Conservation (phyloP, 2,329 filamentous ascomycete genomes). For the Lojkania enalia region DNA sequence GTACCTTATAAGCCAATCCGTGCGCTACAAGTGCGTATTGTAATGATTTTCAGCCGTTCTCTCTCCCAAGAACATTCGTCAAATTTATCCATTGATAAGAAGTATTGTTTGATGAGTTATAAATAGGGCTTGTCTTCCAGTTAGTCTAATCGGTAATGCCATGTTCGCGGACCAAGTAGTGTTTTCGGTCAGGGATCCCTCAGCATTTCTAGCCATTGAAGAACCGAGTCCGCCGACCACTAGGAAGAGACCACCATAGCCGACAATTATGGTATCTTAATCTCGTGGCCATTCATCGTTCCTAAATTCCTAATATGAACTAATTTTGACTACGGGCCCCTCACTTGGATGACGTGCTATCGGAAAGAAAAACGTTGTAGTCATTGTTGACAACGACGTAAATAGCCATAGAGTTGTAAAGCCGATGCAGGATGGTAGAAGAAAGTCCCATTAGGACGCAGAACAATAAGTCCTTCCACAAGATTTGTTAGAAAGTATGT, state of each 20-base stretch:
- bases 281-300: conserved; percentile 2
- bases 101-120: background rate
- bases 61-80: no score
- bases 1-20: conserved; percentile 8
- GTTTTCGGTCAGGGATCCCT: background rate
- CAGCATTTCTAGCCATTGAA: background rate
- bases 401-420: conserved; percentile 27
- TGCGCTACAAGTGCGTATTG: conserved; percentile 7
- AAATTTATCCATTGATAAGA: no score
- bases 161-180: background rate
- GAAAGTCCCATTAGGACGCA: conserved; percentile 22
- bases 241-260: conserved; percentile 14
- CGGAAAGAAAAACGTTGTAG: conserved; percentile 16
- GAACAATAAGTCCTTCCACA: conserved; percentile 3
- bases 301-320: background rate
- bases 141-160: background rate
- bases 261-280: conserved; percentile 10
- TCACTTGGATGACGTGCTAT: conserved; percentile 6
- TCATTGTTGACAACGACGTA: conserved; percentile 16
- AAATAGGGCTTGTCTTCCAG: background rate
- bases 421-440: conserved; percentile 42
- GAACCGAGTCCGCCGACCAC: conserved; percentile 10
- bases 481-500: conserved; percentile 40
- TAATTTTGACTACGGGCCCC: background rate
- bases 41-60: background rate